Percentiles rank a stretch among this genome's conserved stretches.
Evolutionary conservation across 2,329 filamentous ascomycete genomes (phyloP).

Genomic region (Juglanconis oblonga): DNA sequence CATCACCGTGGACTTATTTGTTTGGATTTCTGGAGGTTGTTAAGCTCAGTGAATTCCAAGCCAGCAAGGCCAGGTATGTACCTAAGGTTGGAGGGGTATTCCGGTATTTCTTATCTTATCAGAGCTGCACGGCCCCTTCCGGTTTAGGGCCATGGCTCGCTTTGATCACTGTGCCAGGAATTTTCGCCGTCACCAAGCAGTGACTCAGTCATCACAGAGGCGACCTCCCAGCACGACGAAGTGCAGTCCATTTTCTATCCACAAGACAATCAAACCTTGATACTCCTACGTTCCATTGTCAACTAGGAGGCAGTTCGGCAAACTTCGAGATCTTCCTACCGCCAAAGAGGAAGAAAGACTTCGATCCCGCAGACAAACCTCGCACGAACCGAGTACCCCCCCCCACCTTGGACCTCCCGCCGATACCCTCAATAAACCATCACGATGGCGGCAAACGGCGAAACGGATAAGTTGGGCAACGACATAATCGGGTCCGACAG

Average conservation of each 20-base stretch:
- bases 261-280: neutral
- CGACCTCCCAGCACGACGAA: constrained; percentile 1
- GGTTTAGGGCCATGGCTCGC: too few species aligned
- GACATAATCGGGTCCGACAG: constrained; percentile 65
- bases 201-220: constrained; percentile 6
- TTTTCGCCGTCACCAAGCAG: neutral
- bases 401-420: neutral
- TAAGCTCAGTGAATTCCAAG: too few species aligned
- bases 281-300: too few species aligned
- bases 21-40: too few species aligned
- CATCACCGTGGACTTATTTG: too few species aligned
- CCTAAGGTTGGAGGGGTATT: too few species aligned
- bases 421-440: constrained; percentile 11
- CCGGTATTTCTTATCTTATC: too few species aligned
- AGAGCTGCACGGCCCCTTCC: too few species aligned
- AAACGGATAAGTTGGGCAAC: constrained; percentile 61
- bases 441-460: constrained; percentile 53
- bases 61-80: too few species aligned
- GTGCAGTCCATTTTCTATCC: constrained; percentile 3
- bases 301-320: neutral
- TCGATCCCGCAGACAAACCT: neutral
- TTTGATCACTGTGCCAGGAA: too few species aligned
- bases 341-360: neutral
- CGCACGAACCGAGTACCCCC: neutral
- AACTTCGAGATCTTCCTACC: neutral